Conservation (phyloP, 768 basidiomycete species). For the Boletellus sp. region DNA sequence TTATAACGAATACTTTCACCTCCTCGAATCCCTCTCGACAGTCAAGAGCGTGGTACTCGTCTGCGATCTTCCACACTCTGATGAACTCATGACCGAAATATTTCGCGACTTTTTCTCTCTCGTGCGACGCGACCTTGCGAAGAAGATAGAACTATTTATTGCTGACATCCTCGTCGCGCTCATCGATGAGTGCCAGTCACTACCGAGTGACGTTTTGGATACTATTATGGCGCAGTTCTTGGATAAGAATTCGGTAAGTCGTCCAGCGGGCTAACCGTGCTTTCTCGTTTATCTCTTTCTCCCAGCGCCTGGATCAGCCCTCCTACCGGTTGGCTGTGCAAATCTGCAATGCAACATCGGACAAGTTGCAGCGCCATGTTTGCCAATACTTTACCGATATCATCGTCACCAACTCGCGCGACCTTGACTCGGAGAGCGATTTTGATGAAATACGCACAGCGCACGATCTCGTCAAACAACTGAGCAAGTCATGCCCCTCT, state of each 20-base stretch:
- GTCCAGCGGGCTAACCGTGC: neutral
- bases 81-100: conserved; percentile 77
- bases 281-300: conserved; percentile 1
- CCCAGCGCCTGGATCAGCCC: conserved; percentile 65
- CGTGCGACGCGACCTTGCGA: conserved; percentile 67
- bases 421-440: conserved; percentile 55
- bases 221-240: conserved; percentile 81
- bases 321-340: conserved; percentile 80
- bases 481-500: conserved; percentile 75
- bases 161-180: conserved; percentile 88
- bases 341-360: conserved; percentile 78
- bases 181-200: conserved; percentile 76
- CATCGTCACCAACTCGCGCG: conserved; percentile 55
- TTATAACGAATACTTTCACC: conserved; percentile 89
- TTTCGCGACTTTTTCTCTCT: conserved; percentile 83
- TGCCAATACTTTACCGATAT: conserved; percentile 92
- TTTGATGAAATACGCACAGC: conserved; percentile 67
- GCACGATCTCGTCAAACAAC: conserved; percentile 80
- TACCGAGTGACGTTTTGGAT: conserved; percentile 81
- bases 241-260: conserved; percentile 68
- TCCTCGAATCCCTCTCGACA: conserved; percentile 89
- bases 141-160: conserved; percentile 82
- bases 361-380: conserved; percentile 85
- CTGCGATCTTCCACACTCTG: conserved; percentile 84
- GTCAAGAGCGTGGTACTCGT: conserved; percentile 95